Evolutionary conservation across 78 protist species (phyloP).

Genomic region (Dictyostelium citrinum): DNA sequence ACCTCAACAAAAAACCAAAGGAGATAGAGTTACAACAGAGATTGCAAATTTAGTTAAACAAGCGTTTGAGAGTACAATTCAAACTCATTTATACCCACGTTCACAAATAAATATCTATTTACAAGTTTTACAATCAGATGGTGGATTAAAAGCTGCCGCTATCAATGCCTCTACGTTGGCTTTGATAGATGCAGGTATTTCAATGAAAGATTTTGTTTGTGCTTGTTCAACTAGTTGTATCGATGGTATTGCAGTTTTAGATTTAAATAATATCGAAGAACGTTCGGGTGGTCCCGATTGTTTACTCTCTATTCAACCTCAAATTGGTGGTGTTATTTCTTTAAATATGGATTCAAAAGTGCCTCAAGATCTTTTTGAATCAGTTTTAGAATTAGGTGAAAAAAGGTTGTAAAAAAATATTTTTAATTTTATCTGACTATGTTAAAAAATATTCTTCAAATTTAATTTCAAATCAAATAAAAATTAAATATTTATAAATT

Average conservation of each 20-base stretch:
- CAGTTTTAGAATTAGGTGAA: conserved; percentile 61
- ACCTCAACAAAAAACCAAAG: not conserved
- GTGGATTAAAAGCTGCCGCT: conserved; percentile 83
- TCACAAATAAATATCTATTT: conserved; percentile 92
- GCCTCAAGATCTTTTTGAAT: conserved; percentile 77
- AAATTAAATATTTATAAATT: not conserved
- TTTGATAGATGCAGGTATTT: conserved; percentile 94
- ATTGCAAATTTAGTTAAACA: conserved; percentile 49
- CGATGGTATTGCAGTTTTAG: conserved; percentile 82
- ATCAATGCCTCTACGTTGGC: conserved; percentile 96
- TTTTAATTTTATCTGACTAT: conserved; percentile 22
- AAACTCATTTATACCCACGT: conserved; percentile 83
- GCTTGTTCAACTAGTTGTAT: conserved; percentile 80
- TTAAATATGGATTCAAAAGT: conserved; percentile 82
- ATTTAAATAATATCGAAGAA: conserved; percentile 84
- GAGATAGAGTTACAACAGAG: conserved; percentile 79
- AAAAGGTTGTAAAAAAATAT: conserved; percentile 76
- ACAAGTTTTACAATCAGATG: conserved; percentile 96
- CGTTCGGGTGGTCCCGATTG: conserved; percentile 87
- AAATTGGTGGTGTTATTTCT: conserved; percentile 51
- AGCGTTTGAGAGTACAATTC: conserved; percentile 85
- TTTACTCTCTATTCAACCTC: conserved; percentile 81
- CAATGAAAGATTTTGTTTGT: conserved; percentile 89
- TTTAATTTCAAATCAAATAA: conserved; percentile 7
- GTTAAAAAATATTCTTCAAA: conserved; percentile 61